Evolutionary conservation across 140 eudicot genomes (phyloP), one percentile per base, ranked within the genome.

Genomic region (Bidens hawaiensis): DNA sequence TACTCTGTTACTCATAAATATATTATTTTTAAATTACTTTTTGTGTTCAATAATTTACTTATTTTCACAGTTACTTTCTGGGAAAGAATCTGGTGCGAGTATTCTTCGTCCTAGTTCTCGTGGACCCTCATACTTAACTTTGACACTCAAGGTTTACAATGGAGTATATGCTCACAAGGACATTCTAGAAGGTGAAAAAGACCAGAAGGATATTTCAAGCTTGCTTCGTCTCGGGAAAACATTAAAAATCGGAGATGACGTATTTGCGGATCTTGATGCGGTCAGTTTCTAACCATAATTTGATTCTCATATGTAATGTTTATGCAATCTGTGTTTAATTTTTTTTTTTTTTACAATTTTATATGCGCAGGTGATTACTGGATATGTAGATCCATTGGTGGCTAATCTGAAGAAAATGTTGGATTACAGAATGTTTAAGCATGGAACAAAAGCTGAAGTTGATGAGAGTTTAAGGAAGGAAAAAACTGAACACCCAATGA

Each of bases 91-190:
- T 27, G 96, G 96, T 64, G 96, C 81, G 72, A 79, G 88, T 68
- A 62, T 88, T 43, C 8, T 85, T 27, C 88, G 94, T 30, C 96
- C 96, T 43, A 85, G 96, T 69, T 88, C 96, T 49, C 85, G 88
- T 36, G 96, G 96, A 23, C 90, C 90, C 41, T 79, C 87, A 23
- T 75, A 55, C 73, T 70, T 88, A 71, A 88, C 96, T 0, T 68
- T 88, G 68, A 85, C 94, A 0, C 75, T 88, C 13, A 88, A 88
- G 64, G 75, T 88, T 50, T 79, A 85, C 75, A 78, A 85, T 64
- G 96, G 83, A 42, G 90, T 85, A 23, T 88, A 76, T 70, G 94
- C 96, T 49, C 81, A 85, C 77, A 88, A 85, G 72, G 90, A 85
- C 68, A 85, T 88, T 59, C 71, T 73, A 16, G 96, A 88, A 80